These are phyloP conservation scores for Diaporthe longicolla DNA, from an alignment of 2,329 filamentous ascomycete genomes.

Conservation along the genomic window DNA sequence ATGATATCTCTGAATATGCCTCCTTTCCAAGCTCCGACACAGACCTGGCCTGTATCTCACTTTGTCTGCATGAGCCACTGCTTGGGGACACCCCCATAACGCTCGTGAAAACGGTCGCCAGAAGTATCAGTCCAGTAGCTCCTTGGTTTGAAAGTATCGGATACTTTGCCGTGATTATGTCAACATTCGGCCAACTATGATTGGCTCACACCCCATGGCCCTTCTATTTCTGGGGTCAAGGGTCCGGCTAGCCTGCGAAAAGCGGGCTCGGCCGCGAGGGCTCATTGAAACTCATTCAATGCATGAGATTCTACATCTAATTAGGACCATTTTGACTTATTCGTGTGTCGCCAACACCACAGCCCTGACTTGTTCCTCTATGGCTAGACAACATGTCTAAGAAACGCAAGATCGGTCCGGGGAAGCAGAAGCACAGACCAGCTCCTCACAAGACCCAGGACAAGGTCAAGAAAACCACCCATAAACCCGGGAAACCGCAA, in stretches of 20 bases:
- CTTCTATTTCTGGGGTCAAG: slow-evolving; percentile 28
- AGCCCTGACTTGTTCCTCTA: background rate
- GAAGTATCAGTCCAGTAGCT: background rate
- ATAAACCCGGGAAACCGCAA: slow-evolving; percentile 43
- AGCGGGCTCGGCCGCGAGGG: slow-evolving; percentile 35
- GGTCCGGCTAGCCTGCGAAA: slow-evolving; percentile 28
- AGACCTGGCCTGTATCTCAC: background rate
- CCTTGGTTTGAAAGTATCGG: background rate
- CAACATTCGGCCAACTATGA: background rate
- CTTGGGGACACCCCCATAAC: background rate
- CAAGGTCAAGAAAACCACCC: slow-evolving; percentile 29
- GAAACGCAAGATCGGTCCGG: slow-evolving; percentile 58
- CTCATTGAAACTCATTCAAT: slow-evolving; percentile 33
- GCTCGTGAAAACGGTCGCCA: background rate
- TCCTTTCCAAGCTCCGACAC: background rate
- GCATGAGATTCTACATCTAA: background rate
- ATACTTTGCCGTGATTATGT: slow-evolving; percentile 29
- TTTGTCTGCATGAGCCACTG: background rate
- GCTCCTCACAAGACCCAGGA: slow-evolving; percentile 29
- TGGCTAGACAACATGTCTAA: slow-evolving; percentile 39
- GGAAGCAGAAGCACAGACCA: slow-evolving; percentile 34
- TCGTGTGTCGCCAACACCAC: background rate
- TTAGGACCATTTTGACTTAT: background rate
- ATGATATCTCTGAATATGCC: slow-evolving; percentile 2
- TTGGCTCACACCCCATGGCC: background rate